Evolutionary conservation across 2,329 filamentous ascomycete species (phyloP), one percentile per base, ranked within the genome.

Genomic region (Plenodomus biglobosus): DNA sequence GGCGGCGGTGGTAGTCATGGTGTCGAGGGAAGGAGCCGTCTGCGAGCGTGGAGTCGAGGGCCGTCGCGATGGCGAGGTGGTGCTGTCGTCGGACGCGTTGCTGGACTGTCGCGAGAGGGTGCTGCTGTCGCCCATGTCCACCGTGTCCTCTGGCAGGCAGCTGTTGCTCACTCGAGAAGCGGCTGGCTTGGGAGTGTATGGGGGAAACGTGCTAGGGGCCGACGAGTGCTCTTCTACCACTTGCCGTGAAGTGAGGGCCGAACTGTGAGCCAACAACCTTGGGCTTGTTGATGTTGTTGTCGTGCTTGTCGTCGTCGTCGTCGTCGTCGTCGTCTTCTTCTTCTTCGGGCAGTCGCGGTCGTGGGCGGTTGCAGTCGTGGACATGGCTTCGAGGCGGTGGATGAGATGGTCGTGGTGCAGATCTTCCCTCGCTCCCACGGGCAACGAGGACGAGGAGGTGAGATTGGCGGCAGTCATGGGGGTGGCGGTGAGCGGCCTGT

Each of bases 11-110:
- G 50, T 66, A 38, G 48, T 58, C 30, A 61, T 47, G n/a, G 50
- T 50, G 24, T 54, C 56, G 16, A 45, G 37, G 35, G 67, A 61
- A 20, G 74, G 71, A 36, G 76, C 71, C 19, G 73, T 76, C 45
- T 69, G 67, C 46, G 67, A 53, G 44, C 66, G 66, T 18, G 70
- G 70, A 11, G 70, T 73, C 3, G 66, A 61, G 21, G 70, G 70
- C 30, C 68, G 63, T 10, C 53, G 53, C 20, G 55, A 56, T 10
- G 52, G 53, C 20, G 55, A 56, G 24, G 50, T 35, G 43, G 41
- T 57, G 54, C 53, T 59, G 34, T 64, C 58, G 47, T 60, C 56
- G 32, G 57, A 52, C 21, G 60, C 48, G 55, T 57, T 67, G 56
- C 57, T 58, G 40, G 55, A 44, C 56, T 62, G 61, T 54, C 58